These are phyloP conservation scores for Phytophthora sp. DNA, from an alignment of 352 stramenopile genomes.

Conservation along the genomic window DNA sequence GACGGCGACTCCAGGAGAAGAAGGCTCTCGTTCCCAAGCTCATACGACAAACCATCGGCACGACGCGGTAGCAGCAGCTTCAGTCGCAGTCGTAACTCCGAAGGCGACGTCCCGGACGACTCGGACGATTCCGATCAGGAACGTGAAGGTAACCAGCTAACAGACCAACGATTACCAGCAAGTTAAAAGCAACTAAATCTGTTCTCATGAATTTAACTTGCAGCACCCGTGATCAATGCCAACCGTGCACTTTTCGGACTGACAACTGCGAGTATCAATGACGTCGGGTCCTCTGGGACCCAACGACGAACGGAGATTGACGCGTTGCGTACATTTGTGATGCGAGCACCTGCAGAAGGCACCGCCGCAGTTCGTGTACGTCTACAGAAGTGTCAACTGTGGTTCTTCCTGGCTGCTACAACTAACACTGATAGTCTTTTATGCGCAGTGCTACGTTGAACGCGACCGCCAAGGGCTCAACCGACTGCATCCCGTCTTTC, in stretches of 20 bases:
- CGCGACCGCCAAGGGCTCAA: conserved; percentile 59
- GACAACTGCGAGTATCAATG: not conserved
- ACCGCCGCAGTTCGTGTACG: conserved; percentile 41
- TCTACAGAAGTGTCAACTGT: not conserved
- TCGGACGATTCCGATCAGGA: conserved; percentile 27
- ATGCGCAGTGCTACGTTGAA: conserved; percentile 56
- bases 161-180: not conserved
- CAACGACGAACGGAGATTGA: conserved; percentile 30
- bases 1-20: not conserved
- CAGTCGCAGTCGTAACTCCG: conserved; percentile 22
- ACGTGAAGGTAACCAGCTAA: conserved; percentile 18
- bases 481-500: conserved; percentile 59
- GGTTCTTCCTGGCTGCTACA: not conserved
- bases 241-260: conserved; percentile 20
- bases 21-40: conserved; percentile 2
- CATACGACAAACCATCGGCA: conserved; percentile 10
- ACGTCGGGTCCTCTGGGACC: not conserved
- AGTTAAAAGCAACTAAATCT: too few species aligned
- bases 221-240: conserved; percentile 27
- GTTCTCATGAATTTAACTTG: not conserved
- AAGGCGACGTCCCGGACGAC: conserved; percentile 14
- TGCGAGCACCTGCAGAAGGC: conserved; percentile 31
- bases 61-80: conserved; percentile 20
- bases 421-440: not conserved
- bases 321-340: conserved; percentile 50